Evolutionary conservation across 768 basidiomycete genomes (phyloP), one percentile per base, ranked within the genome.

Genomic region (Sistotremastrum niveocremeum): DNA sequence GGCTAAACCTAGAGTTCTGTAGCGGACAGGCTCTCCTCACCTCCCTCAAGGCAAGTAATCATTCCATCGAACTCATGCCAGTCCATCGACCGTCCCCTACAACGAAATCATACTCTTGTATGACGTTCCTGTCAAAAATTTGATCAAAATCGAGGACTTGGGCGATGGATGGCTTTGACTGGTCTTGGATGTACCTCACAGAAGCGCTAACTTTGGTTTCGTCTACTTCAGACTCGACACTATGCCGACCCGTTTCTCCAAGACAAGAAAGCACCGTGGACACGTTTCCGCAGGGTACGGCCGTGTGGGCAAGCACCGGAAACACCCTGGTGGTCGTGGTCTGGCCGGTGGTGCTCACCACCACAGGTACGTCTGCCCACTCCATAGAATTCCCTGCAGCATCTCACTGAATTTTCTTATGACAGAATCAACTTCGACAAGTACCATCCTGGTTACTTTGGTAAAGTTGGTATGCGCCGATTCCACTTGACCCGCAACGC

Each of bases 391-490:
- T 9, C 34, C 28, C 7, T 8, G 6, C 31, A 12, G 37, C 12
- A 41, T 50, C 20, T 41, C 45, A 47, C 34, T 5, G 34, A 39
- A 29, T 49, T 34, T 34, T 9, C n/a, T 40, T 8, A 47, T 37
- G 46, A 12, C 52, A 88, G 91, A 51, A 93, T 84, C 62, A 95
- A 97, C 74, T 87, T 94, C 62, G 91, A 94, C 70, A 94, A 94
- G 72, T 97, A 90, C 84, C 93, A 97, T 71, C 91, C 91, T 66
- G 93, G 93, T 86, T 97, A 97, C 89, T 98, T 94, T 66, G 93
- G 93, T 75, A 97, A 97, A 72, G 89, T 94, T 65, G 95, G 95
- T 88, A 99, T 99, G 94, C 81, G 95, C 63, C 82, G 83, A 68
- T 99, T 84, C 86, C 95, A 99, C 66, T 68, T 90, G 52, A 90